Evolutionary conservation across 2,329 filamentous ascomycete species (phyloP), one percentile per base, ranked within the genome.

Genomic region (Penicillium sp.): DNA sequence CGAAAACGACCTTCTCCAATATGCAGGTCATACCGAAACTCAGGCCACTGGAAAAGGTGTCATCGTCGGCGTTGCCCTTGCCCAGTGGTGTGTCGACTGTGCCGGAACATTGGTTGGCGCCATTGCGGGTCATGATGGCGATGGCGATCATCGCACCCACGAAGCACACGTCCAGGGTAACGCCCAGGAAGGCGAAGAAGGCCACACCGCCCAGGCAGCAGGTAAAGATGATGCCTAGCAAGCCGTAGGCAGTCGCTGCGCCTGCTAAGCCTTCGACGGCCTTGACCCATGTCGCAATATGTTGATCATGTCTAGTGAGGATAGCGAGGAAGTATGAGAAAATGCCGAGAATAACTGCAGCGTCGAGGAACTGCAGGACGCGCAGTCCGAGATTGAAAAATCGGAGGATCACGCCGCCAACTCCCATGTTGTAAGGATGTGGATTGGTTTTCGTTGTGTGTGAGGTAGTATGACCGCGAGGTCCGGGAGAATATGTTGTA

Each of bases 241-340:
- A 74, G 47, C 86, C 85, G 78, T 96, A 97, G 8, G 95, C 69
- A 0, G 87, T 82, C 2, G 85, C 89, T 1, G 81, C 81, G 47
- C 91, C 92, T 0, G 89, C 82, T 55, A 97, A 86, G 59, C 90
- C 90, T 67, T 86, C 86, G 52, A 94, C 89, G 27, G 89, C 90
- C 52, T 86, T 85, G 56, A 87, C 76, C 76, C 83, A 87, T 62
- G 74, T 83, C 16, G 81, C 78, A 61, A 92, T 91, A 54, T 67
- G 53, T 13, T 86, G 72, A 62, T 85, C 66, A 74, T 90, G 84
- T 66, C 87, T 83, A 58, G 82, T 71, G 13, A 92, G 82, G 8
- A 88, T 82, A 8, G 88, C 84, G 46, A 97, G 84, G 80, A 91
- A 95, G 80, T 95, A 96, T 46, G 86, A 87, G 79, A 88, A 92